phyloP scores from a whole-genome alignment of 2,329 filamentous ascomycete species.

The Atkinsonella texensis region DNA sequence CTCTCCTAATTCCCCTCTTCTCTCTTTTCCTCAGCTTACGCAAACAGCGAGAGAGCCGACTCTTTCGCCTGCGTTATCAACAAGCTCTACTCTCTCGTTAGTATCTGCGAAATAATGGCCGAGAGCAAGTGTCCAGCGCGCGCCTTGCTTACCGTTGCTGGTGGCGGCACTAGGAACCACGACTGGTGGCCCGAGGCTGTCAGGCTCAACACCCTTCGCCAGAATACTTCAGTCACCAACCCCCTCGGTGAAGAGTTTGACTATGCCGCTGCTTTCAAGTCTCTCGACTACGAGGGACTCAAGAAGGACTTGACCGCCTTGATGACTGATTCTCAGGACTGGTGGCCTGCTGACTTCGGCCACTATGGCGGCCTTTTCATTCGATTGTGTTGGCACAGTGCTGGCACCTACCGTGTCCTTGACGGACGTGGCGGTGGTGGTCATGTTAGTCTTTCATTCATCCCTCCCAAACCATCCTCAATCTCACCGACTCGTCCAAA shows the following conservation, averaged over 20 bases:
- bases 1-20: background rate
- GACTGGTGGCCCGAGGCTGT: conserved; percentile 68
- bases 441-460: conserved; percentile 22
- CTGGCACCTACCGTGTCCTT: conserved; percentile 64
- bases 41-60: background rate
- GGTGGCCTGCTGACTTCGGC: conserved; percentile 73
- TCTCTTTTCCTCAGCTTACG: background rate
- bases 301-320: conserved; percentile 62
- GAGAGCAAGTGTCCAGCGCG: conserved; percentile 21
- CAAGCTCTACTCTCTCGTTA: background rate
- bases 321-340: conserved; percentile 70
- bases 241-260: conserved; percentile 56
- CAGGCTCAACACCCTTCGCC: conserved; percentile 60
- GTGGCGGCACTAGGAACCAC: conserved; percentile 53
- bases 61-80: no score
- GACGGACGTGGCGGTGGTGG: conserved; percentile 68
- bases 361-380: conserved; percentile 74
- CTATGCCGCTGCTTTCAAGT: conserved; percentile 62
- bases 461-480: background rate
- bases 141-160: conserved; percentile 30
- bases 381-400: conserved; percentile 71
- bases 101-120: conserved; percentile 9
- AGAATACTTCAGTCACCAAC: conserved; percentile 52
- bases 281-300: conserved; percentile 43
- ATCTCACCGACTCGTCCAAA: background rate